These are phyloP conservation scores for Nidula niveotomentosa DNA, from an alignment of 1,284 basidiomycete species.

Conservation along the genomic window DNA sequence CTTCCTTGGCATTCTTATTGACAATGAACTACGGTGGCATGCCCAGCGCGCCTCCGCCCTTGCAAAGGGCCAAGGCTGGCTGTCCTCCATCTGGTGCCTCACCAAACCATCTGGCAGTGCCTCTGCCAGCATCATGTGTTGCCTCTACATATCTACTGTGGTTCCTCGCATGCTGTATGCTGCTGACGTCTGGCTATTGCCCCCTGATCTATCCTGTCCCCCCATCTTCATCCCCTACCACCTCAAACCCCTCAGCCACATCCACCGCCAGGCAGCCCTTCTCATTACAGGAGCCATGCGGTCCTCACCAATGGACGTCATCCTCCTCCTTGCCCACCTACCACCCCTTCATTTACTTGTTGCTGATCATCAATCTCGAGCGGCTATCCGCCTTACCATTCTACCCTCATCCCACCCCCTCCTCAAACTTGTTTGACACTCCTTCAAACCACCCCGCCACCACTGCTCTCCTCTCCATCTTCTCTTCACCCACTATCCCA, in stretches of 20 bases:
- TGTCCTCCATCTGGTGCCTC: background rate
- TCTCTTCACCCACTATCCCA: background rate
- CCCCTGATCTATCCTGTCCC: background rate
- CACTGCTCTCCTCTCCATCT: background rate
- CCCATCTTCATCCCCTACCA: background rate
- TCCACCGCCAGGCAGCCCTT: background rate
- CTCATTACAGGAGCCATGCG: background rate
- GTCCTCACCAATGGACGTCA: background rate
- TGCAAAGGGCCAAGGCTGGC: background rate
- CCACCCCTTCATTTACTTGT: background rate
- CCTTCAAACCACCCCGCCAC: background rate
- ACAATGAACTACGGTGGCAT: background rate
- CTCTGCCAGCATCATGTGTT: background rate
- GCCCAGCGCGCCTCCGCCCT: background rate
- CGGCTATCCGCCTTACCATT: background rate
- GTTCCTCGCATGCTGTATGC: background rate
- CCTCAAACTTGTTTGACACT: background rate
- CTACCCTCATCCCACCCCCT: background rate
- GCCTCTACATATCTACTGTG: background rate
- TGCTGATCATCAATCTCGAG: background rate
- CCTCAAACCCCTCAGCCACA: background rate
- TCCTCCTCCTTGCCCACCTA: background rate
- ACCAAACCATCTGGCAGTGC: background rate
- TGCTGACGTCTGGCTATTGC: background rate
- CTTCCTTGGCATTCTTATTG: background rate